Base-by-base conservation (phyloP, 1,139 yeast genomes). In the Entelexis sorbosivorans region DNA sequence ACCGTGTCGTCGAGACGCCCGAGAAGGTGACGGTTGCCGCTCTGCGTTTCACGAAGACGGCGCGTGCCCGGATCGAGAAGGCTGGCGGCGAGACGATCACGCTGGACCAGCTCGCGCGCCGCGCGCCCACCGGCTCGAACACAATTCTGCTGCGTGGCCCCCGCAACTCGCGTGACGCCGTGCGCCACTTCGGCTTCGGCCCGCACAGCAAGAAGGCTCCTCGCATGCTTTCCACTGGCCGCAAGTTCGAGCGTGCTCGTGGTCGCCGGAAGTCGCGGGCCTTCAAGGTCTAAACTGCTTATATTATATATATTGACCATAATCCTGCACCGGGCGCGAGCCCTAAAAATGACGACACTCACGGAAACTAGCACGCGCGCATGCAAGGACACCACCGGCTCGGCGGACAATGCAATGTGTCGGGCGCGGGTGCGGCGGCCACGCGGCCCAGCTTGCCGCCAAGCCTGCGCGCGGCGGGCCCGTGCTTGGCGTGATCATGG, bases 141-240 rank as follows among this genome's bases (percentile, higher is more conserved):
- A 89, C 98, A 65, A 76, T 91, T 75, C 77, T 91, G 71, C 79
- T 91, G 72, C 88, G 97, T 81, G 99, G 99, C 73, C 95, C 97
- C 78, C 87, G 96, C 84, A 80, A 77, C 77, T 71, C 95, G 74
- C 87, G 99, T 81, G 97, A 91, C 80, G 96, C 98, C 68, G 97
- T 87, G 69, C 87, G 97, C 81, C 98, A 91, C 85, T 93, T 93
- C 72, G 98, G 98, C 75, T 73, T 91, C 76, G 98, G 98, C 78
- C 99, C 98, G 70, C 97, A 93, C 94, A 85, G 86, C 82, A 78
- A 81, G 78, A 93, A 91, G 86, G 98, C 97, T 70, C 99, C 99
- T 77, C 88, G 95, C 81, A 83, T 91, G 74, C 70, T 77, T 71
- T 89, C 97, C 63, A 88, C 80, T 76, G 98, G 98, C 74, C 91